Evolutionary conservation across 345 rosid species (phyloP).

Genomic region (Lepidium didymum): DNA sequence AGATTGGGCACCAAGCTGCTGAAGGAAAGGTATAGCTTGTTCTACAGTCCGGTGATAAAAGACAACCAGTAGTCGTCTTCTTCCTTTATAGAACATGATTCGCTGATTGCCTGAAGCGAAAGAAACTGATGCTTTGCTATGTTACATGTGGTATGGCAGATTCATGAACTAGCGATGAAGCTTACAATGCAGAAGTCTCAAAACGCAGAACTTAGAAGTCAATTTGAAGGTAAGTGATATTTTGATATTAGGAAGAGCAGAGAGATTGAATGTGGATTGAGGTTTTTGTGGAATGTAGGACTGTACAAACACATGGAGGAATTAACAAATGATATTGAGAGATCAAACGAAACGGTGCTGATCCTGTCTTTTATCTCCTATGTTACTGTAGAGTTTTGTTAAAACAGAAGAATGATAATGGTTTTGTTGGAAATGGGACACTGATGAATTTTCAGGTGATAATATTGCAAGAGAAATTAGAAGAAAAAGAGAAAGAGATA

Average conservation of each 20-base stretch:
- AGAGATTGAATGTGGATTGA: constrained; percentile 5
- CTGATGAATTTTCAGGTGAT: constrained; percentile 42
- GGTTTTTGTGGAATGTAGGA: constrained; percentile 37
- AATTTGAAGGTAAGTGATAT: constrained; percentile 66
- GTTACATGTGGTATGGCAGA: constrained; percentile 37
- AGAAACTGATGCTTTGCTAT: background rate
- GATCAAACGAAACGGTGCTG: constrained; percentile 76
- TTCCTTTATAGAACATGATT: background rate
- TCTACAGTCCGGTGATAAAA: background rate
- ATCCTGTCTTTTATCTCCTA: background rate
- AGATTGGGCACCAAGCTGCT: constrained; percentile 89
- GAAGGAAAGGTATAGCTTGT: constrained; percentile 78
- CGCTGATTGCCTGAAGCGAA: background rate
- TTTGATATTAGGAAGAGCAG: background rate
- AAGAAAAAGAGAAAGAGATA: constrained; percentile 56
- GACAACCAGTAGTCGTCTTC: background rate
- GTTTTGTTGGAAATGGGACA: background rate
- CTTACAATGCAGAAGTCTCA: constrained; percentile 83
- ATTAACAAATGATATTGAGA: constrained; percentile 71
- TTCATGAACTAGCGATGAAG: constrained; percentile 78
- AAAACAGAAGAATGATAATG: background rate
- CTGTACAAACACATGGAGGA: constrained; percentile 65
- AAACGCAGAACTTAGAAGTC: constrained; percentile 74
- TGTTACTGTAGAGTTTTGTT: background rate
- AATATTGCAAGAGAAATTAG: constrained; percentile 60